Evolutionary conservation across 1,139 yeast species (phyloP), one percentile per base, ranked within the genome.

Genomic region (Debaryomyces psychrophilus): DNA sequence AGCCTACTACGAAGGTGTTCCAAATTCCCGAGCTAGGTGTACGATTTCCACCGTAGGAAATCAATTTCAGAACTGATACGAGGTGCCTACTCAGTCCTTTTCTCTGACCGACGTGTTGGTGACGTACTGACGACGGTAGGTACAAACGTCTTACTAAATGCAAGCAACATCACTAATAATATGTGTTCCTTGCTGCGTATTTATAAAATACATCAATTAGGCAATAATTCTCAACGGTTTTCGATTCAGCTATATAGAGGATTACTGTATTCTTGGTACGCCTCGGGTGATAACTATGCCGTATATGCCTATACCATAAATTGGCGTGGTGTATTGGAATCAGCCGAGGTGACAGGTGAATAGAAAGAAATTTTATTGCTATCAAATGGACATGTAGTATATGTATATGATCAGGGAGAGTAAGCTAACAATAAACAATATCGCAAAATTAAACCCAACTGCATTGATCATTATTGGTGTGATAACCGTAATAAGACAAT

Each of bases 401-500:
- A 56, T 47, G 41, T 59, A 56, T 11, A 50, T 26, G 4, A 56
- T 41, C 65, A 64, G 59, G 3, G 52, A 28, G 6, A 56, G 27
- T 33, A 63, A 54, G 31, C 49, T 48, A 14, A 49, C 36, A 3
- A 57, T 51, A 48, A 67, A 68, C 8, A 62, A 35, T 41, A 55
- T 58, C 20, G 64, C 60, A 37, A 55, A 55, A 17, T 47, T 52
- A 39, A 55, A 61, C 2, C 61, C 62, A 17, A 62, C 37, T 3
- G 18, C n/a, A 3, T 50, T 44, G 12, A 64, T 54, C 44, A 65
- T 44, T 5, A 55, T 37, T 4, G 71, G 71, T 4, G 67, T 58
- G 15, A 59, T 44, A 37, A 57, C 56, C 8, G 65, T 48, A 8
- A 69, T 53, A 2, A 65, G 31, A 47, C 67, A 63, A 49, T 67